Percentiles rank a stretch among this genome's conserved stretches.
Evolutionary conservation across 2,329 filamentous ascomycete genomes (phyloP).

Genomic region (Microdochium nivale): DNA sequence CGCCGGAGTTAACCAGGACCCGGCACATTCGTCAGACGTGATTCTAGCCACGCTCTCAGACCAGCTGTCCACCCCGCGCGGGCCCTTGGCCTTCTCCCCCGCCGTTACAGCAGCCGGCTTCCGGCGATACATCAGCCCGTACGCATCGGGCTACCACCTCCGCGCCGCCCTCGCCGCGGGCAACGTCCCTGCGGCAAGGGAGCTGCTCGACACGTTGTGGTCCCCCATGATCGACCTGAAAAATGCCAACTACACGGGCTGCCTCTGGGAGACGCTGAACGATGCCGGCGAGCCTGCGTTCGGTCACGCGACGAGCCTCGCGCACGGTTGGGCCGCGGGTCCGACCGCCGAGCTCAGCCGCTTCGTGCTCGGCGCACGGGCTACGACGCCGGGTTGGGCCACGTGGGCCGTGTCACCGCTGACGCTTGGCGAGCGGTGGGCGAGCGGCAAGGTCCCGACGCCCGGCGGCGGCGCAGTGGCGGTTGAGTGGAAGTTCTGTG

Average conservation of each 20-base stretch:
- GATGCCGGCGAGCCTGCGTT: slow-evolving; percentile 13
- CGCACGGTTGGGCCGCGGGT: slow-evolving; percentile 22
- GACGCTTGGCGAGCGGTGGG: slow-evolving; percentile 35
- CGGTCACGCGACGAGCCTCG: slow-evolving; percentile 16
- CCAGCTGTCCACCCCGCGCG: neutral
- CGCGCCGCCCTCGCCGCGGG: slow-evolving; percentile 14
- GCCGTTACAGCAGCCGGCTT: slow-evolving; percentile 7
- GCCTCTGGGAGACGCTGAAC: slow-evolving; percentile 20
- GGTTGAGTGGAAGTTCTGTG: neutral
- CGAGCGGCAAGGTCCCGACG: slow-evolving; percentile 22
- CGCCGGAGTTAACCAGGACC: slow-evolving; percentile 12
- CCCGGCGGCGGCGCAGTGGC: slow-evolving; percentile 28
- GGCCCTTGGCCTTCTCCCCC: slow-evolving; percentile 12
- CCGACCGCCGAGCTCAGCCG: slow-evolving; percentile 20
- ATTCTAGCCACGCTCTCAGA: slow-evolving; percentile 10
- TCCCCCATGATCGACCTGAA: slow-evolving; percentile 15
- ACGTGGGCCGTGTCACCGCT: slow-evolving; percentile 8
- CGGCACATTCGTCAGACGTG: slow-evolving; percentile 5
- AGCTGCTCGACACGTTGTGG: slow-evolving; percentile 12
- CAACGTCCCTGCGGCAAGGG: slow-evolving; percentile 3
- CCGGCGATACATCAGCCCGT: slow-evolving; percentile 15
- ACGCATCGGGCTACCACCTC: slow-evolving; percentile 18
- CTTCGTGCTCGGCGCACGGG: slow-evolving; percentile 15
- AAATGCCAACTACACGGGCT: slow-evolving; percentile 16
- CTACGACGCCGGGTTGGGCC: slow-evolving; percentile 9